Percentiles rank a stretch among this genome's conserved stretches.
Evolutionary conservation across 306 rosid species (phyloP).

Genomic region (Mucuna pruriens): DNA sequence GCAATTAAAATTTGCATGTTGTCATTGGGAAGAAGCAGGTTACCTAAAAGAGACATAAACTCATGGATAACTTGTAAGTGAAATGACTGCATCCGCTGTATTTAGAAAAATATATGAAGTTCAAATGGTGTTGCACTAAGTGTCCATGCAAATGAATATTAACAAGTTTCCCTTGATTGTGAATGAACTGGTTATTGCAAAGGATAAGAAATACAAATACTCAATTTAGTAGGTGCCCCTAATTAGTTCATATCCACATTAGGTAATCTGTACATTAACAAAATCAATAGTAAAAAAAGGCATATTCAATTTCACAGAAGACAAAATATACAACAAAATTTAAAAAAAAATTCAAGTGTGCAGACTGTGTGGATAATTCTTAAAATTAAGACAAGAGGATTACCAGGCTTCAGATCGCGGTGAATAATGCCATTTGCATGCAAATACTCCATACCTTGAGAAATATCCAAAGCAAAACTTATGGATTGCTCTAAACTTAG

Average conservation of each 20-base stretch:
- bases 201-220: neutral
- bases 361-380: neutral
- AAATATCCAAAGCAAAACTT: constrained; percentile 23
- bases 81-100: neutral
- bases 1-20: neutral
- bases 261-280: neutral
- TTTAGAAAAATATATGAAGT: neutral
- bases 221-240: neutral
- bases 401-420: constrained; percentile 34
- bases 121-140: neutral
- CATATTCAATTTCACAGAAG: neutral
- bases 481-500: constrained; percentile 13
- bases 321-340: neutral
- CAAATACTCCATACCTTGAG: constrained; percentile 34
- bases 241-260: neutral
- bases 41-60: neutral
- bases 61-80: neutral
- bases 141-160: neutral
- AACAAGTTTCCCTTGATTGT: neutral
- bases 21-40: neutral
- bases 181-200: neutral
- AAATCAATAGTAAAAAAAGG: neutral
- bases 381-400: neutral
- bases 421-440: constrained; percentile 32
- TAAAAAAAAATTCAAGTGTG: neutral